Conservation (phyloP, 331 rosid genomes). For the Cucumis variabilis region DNA sequence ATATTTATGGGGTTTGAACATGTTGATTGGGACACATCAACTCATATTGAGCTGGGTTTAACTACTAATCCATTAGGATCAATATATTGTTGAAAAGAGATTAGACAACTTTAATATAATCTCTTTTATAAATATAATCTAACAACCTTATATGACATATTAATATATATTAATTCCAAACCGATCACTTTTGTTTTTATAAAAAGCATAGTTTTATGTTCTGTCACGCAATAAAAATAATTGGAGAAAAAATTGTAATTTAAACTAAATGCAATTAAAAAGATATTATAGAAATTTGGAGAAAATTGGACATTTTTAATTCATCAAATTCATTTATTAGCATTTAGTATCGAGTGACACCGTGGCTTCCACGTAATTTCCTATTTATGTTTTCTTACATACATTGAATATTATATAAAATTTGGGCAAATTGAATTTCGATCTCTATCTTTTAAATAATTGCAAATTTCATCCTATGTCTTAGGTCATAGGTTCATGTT, state of each 20-base stretch:
- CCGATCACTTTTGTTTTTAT: not conserved
- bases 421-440: not conserved
- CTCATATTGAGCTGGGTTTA: constrained; percentile 1
- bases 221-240: constrained; percentile 17
- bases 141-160: not conserved
- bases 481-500: no score
- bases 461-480: no score
- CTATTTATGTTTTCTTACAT: constrained; percentile 2
- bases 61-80: not conserved
- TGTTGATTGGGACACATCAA: constrained; percentile 1
- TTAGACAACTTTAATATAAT: not conserved
- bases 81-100: not conserved
- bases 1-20: not conserved
- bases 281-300: not conserved
- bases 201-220: not conserved
- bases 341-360: not conserved
- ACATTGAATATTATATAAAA: not conserved
- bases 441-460: no score
- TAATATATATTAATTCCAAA: not conserved
- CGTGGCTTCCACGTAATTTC: constrained; percentile 2
- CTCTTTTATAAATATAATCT: not conserved
- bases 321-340: constrained; percentile 2
- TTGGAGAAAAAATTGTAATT: no score
- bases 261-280: not conserved
- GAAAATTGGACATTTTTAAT: not conserved